phyloP scores from a whole-genome alignment of 345 rosid species.

The Passiflora organensis region DNA sequence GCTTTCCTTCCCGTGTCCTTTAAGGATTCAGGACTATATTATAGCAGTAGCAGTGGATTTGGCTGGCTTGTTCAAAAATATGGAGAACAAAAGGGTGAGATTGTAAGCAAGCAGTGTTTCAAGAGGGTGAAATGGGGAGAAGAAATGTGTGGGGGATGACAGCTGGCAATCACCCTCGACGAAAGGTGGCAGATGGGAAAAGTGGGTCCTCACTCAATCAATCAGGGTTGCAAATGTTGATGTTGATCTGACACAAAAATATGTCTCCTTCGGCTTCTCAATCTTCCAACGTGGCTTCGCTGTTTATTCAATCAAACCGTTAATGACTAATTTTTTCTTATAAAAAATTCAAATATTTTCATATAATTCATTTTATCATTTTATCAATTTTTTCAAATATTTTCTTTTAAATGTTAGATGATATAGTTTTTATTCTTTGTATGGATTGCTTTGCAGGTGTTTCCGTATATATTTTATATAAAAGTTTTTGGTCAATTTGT shows the following conservation, averaged over 20 bases:
- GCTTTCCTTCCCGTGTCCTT: too few relatives aligned
- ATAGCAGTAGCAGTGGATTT: too few relatives aligned
- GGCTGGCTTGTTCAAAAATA: too few relatives aligned
- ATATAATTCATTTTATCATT: not conserved
- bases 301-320: slow-evolving; percentile 26
- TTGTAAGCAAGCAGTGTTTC: not conserved
- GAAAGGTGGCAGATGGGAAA: slow-evolving; percentile 18
- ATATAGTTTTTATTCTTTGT: not conserved
- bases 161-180: slow-evolving; percentile 31
- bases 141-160: slow-evolving; percentile 16
- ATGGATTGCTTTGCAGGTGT: not conserved
- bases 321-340: not conserved
- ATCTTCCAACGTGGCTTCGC: slow-evolving; percentile 38
- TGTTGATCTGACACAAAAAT: slow-evolving; percentile 8
- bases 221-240: not conserved
- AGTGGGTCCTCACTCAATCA: not conserved
- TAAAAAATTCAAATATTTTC: not conserved
- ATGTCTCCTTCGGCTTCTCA: slow-evolving; percentile 1
- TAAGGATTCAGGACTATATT: too few relatives aligned
- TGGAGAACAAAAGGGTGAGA: too few relatives aligned
- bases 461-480: too few relatives aligned
- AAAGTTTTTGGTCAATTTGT: too few relatives aligned
- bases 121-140: slow-evolving; percentile 12
- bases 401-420: not conserved
- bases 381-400: not conserved